A percentile compares a stretch with the other conserved stretches of the same genome.
Conservation (phyloP, 2,329 filamentous ascomycete species). For the Calonectria naviculata region DNA sequence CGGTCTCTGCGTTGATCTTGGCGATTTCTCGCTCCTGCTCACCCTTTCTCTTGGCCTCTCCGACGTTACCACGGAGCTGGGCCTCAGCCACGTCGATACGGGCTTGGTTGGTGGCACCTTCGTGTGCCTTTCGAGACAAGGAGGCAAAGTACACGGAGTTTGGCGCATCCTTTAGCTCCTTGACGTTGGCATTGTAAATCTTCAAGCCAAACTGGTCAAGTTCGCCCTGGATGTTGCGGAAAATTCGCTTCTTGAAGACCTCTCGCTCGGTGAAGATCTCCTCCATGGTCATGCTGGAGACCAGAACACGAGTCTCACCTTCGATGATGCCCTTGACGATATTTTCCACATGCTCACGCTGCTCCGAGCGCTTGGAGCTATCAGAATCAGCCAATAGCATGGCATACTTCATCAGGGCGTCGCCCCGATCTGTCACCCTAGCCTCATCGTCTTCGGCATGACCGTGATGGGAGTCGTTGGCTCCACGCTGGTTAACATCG, state of each 20-base stretch:
- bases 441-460: slow-evolving; percentile 29
- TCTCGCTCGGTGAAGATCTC: slow-evolving; percentile 85
- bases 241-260: slow-evolving; percentile 81
- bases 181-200: slow-evolving; percentile 81
- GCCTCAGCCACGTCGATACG: slow-evolving; percentile 74
- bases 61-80: slow-evolving; percentile 75
- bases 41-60: slow-evolving; percentile 82
- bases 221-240: slow-evolving; percentile 81
- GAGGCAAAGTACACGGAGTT: slow-evolving; percentile 87
- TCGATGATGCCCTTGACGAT: slow-evolving; percentile 94
- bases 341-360: slow-evolving; percentile 75
- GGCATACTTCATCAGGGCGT: slow-evolving; percentile 83
- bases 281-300: slow-evolving; percentile 92
- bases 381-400: slow-evolving; percentile 79
- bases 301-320: slow-evolving; percentile 85
- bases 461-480: slow-evolving; percentile 47
- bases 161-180: slow-evolving; percentile 86
- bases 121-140: slow-evolving; percentile 84
- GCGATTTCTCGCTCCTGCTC: slow-evolving; percentile 87
- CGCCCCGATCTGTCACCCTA: slow-evolving; percentile 62
- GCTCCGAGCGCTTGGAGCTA: slow-evolving; percentile 49
- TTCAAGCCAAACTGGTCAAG: slow-evolving; percentile 83
- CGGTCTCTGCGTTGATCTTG: slow-evolving; percentile 88
- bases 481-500: slow-evolving; percentile 71
- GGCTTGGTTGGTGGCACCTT: slow-evolving; percentile 86